Evolutionary conservation across 2,329 filamentous ascomycete species (phyloP), one percentile per base, ranked within the genome.

Genomic region (Hymenoscyphus scutula): DNA sequence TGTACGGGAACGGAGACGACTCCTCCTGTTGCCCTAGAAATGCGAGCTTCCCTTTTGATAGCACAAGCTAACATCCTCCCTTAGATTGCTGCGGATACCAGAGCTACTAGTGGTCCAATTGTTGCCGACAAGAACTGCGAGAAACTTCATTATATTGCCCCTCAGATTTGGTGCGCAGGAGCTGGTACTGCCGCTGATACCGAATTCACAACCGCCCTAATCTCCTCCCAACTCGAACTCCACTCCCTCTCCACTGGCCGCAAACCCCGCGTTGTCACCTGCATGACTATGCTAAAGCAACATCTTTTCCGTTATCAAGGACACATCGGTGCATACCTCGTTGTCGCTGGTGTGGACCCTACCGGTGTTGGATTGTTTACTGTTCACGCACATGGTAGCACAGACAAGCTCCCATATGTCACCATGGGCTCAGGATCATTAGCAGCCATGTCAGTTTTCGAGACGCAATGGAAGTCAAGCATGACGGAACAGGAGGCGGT

Each of bases 81-180:
- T 60, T 72, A 93, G 90, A 98, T 99, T 78, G 95, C 95, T 67
- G 95, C 95, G 81, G 95, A 99, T 80, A 99, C 95, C 69, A 88
- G 95, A 85, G 95, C 95, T 68, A 99, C 95, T 55, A 96, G 91
- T 68, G 95, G 95, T 38, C 93, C 95, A 70, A 99, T 99, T 79
- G 95, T 99, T 72, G 96, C 96, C 79, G 95, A 99, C 86, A 99
- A 99, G 91, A 99, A 99, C 85, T 98, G 95, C 83, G 94, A 99
- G 82, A 99, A 99, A 83, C 88, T 99, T 68, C 95, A 99, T 82
- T 99, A 96, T 84, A 99, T 99, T 77, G 85, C 95, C 53, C 94
- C 95, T 64, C 92, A 97, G 79, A 99, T 99, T 79, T 99, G 95
- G 95, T 99, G 95, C 80, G 95, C 95, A 10, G 95, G 95, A 71